These are phyloP conservation scores for Hypoxylon sp. DNA, from an alignment of 2,329 filamentous ascomycete genomes.

Conservation along the genomic window DNA sequence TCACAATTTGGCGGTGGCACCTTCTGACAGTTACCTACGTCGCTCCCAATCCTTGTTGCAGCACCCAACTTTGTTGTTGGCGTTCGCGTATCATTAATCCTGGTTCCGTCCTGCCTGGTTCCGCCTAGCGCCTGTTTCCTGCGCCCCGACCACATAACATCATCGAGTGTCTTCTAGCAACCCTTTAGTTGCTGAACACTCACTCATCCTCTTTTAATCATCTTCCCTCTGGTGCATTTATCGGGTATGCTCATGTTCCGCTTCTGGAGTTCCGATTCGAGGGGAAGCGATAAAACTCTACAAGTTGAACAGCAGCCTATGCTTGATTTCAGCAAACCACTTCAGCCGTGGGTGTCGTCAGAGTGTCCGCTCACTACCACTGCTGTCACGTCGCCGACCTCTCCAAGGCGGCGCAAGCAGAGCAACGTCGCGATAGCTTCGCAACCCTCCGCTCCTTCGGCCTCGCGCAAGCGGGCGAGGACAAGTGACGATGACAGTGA, in stretches of 20 bases:
- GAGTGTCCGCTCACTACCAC: slow-evolving; percentile 36
- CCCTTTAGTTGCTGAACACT: too few species aligned
- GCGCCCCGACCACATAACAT: slow-evolving; percentile 38
- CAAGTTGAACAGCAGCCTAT: slow-evolving; percentile 54
- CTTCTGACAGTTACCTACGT: slow-evolving; percentile 33
- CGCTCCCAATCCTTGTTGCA: slow-evolving; percentile 26
- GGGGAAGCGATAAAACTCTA: slow-evolving; percentile 63
- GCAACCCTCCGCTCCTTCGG: slow-evolving; percentile 38
- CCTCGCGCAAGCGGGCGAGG: slow-evolving; percentile 55
- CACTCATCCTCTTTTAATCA: too few species aligned
- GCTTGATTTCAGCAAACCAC: slow-evolving; percentile 47
- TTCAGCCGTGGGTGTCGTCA: slow-evolving; percentile 47
- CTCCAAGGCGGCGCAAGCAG: slow-evolving; percentile 44
- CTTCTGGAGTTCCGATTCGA: slow-evolving; percentile 66
- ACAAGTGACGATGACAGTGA: slow-evolving; percentile 45
- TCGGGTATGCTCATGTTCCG: slow-evolving; percentile 66
- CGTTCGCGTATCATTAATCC: too few species aligned
- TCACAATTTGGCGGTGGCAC: slow-evolving; percentile 40
- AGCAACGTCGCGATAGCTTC: slow-evolving; percentile 48
- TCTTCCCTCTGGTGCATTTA: slow-evolving; percentile 38
- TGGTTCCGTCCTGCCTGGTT: too few species aligned
- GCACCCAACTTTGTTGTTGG: slow-evolving; percentile 31
- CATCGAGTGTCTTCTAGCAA: slow-evolving; percentile 10
- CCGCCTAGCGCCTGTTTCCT: slow-evolving; percentile 30
- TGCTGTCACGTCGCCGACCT: slow-evolving; percentile 40